Evolutionary conservation across 2,329 filamentous ascomycete genomes (phyloP), one percentile per base, ranked within the genome.

Genomic region (Alternaria sp.): DNA sequence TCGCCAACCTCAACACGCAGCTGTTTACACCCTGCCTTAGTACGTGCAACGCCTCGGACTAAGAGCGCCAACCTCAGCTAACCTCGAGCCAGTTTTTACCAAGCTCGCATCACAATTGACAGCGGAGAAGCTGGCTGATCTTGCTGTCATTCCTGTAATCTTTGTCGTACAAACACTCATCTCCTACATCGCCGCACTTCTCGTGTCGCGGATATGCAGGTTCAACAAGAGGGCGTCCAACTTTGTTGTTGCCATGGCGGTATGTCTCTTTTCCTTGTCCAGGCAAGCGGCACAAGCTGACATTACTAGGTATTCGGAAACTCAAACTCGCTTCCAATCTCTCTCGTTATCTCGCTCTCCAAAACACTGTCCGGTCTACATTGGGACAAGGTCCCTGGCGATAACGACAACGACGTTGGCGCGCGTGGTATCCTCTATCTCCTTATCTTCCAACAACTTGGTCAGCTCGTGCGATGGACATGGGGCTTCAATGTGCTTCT

Each of bases 401-500:
- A 99, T 71, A 98, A 96, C 73, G 94, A 98, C 73, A 92, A 97
- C 60, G 93, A 98, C 78, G 95, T 99, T 20, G 94, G 88, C 25
- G 94, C 95, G 3, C 89, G 95, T 63, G 95, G 95, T 61, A 98
- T 99, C 63, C 83, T 99, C 1, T 99, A 99, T 75, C 86, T 99
- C 11, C 85, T 99, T 63, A 96, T 99, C 68, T 99, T 99, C 81
- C 95, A 99, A 81, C 95, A 99, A 78, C 87, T 99, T 3, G 95
- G 95, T 22, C 95, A 99, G 80, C 84, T 98, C 27, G 90, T 99
- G 20, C 88, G 95, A 60, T 99, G 95, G 95, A 97, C 92, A 65
- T 99, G 95, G 95, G 95, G 95, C 11, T 98, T 97, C 79, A 93
- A 97, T 72, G 90, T 98, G 38, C 84, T 99, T 18, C 84, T 99